Percentiles rank a stretch among this genome's conserved stretches.
Evolutionary conservation across 192 early-diverging fungal genomes (phyloP).

Genomic region (Coemansia sp.): DNA sequence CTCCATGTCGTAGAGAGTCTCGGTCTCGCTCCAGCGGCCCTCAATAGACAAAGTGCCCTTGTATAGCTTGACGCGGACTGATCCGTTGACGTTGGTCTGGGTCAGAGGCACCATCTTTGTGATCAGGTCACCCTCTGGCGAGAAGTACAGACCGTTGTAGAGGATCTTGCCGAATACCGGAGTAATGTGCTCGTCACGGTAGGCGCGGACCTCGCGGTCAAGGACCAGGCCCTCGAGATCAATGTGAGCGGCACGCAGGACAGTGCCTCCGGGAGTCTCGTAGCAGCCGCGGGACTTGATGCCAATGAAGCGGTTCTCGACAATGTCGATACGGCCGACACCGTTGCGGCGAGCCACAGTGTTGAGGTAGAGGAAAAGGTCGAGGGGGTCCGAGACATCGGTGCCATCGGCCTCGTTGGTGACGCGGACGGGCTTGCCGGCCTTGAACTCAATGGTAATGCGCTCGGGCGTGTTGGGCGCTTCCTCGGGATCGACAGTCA

Average conservation of each 20-base stretch:
- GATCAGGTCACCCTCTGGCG: slow-evolving; percentile 92
- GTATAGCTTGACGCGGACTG: slow-evolving; percentile 94
- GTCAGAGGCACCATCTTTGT: slow-evolving; percentile 78
- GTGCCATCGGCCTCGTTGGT: slow-evolving; percentile 78
- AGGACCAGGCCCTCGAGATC: slow-evolving; percentile 95
- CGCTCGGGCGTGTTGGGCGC: slow-evolving; percentile 96
- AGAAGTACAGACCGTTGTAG: slow-evolving; percentile 98
- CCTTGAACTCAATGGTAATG: slow-evolving; percentile 87
- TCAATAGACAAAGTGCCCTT: slow-evolving; percentile 91
- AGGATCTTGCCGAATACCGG: slow-evolving; percentile 72
- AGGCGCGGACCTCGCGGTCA: slow-evolving; percentile 93
- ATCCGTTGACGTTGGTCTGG: slow-evolving; percentile 88
- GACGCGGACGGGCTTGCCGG: slow-evolving; percentile 88
- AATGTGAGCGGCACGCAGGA: slow-evolving; percentile 92
- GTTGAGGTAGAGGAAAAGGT: slow-evolving; percentile 96
- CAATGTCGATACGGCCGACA: slow-evolving; percentile 98
- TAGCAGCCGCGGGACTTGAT: slow-evolving; percentile 99
- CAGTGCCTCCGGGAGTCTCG: slow-evolving; percentile 98
- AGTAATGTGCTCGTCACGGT: slow-evolving; percentile 91
- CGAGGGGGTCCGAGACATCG: slow-evolving; percentile 69
- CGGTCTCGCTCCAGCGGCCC: slow-evolving; percentile 82
- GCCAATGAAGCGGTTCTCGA: slow-evolving; percentile 98
- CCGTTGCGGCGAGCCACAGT: slow-evolving; percentile 94
- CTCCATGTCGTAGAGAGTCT: slow-evolving; percentile 92
- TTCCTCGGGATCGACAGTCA: slow-evolving; percentile 95